Base-by-base conservation (phyloP, 1,139 yeast genomes). In the Candida tetrigidarum region DNA sequence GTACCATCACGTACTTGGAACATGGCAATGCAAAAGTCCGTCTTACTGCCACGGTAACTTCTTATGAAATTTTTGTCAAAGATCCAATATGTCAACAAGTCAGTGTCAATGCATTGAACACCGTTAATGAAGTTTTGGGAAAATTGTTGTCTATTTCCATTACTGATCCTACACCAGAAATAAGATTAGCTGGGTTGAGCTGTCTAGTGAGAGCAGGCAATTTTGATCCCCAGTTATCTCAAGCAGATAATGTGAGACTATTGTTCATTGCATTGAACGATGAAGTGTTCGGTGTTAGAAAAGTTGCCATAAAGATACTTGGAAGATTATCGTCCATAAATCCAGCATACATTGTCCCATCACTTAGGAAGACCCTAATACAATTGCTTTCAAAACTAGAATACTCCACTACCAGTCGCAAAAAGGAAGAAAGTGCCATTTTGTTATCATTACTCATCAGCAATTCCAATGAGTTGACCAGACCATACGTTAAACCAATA, bases 301-400 rank as follows among this genome's bases (percentile, higher is more conserved):
- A 86, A 56, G 86, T 82, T n/a, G 86, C 97, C 0, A 81, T 92
- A 36, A 76, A 77, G 39, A 78, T 92, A 7, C 81, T 93, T 47
- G 98, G 99, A 2, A 77, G 97, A 46, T 67, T 95, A 16, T 86
- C 97, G 0, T 71, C 82, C 4, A 85, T 90, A 30, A 95, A 95
- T 57, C 98, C 99, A 1, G 98, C 99, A 0, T 92, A 90, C 63
- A 90, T 93, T 50, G 93, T 92, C 22, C 99, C 99, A 0, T 87
- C 96, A 1, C 71, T 95, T 45, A 74, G 99, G 54, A 92, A 90
- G 59, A 83, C 95, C 0, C 69, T 95, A 50, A 83, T 95, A 42
- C 97, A 93, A 62, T 72, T 92, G 15, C 66, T 95, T 41, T 89
- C 97, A 0, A 87, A 90, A 53, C 69, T 95, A 42, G 96, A 91